Percentiles rank a stretch among this genome's conserved stretches.
Conservation (phyloP, 164 flowering plant species). For the Cinnamomum chago region DNA sequence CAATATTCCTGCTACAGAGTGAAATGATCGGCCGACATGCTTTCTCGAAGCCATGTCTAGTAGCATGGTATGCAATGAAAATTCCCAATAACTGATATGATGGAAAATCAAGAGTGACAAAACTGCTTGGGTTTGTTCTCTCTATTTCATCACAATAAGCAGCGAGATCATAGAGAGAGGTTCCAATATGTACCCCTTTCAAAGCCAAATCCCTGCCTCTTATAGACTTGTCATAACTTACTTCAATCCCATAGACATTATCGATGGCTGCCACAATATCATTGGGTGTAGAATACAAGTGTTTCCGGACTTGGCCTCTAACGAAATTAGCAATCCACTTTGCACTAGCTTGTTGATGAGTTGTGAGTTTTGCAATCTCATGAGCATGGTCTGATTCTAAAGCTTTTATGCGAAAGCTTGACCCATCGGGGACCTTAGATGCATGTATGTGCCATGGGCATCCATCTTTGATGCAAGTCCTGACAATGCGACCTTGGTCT, state of each 20-base stretch:
- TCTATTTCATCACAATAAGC: not conserved
- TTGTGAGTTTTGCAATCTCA: no score
- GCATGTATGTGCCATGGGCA: conserved; percentile 6
- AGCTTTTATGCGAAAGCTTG: not conserved
- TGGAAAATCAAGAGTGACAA: not conserved
- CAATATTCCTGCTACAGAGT: not conserved
- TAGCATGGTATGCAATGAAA: conserved; percentile 1
- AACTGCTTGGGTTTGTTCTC: not conserved
- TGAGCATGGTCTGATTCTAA: not conserved
- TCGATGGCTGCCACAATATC: not conserved
- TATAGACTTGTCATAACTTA: not conserved
- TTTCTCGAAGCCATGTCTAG: not conserved
- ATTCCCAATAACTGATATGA: not conserved
- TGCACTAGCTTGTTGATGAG: not conserved
- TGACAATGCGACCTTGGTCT: not conserved
- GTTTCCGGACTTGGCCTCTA: not conserved
- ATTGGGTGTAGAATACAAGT: not conserved
- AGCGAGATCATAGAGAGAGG: not conserved
- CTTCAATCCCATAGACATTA: not conserved
- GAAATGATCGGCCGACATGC: not conserved
- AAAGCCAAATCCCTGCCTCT: not conserved
- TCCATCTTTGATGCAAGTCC: not conserved
- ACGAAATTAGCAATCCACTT: conserved; percentile 1
- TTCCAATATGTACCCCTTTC: not conserved
- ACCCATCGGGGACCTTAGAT: not conserved